phyloP scores from a whole-genome alignment of 2,329 filamentous ascomycete species.

The Diplodia corticola region DNA sequence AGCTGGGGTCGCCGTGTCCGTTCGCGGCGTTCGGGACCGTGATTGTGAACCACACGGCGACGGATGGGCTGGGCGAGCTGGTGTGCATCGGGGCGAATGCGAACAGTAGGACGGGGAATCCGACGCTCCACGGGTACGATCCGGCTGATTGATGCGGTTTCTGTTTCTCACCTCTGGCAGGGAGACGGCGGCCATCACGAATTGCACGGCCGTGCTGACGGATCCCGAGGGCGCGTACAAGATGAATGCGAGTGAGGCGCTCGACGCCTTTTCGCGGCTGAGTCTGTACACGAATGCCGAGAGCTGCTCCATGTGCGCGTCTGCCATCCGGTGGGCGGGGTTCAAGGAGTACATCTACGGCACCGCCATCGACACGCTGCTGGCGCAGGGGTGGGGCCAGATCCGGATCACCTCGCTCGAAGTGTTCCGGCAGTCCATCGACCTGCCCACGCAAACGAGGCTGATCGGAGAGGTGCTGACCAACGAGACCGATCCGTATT shows the following conservation, averaged over 20 bases:
- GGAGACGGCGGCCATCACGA: slow-evolving; percentile 57
- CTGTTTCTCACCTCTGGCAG: slow-evolving; percentile 33
- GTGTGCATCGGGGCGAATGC: slow-evolving; percentile 55
- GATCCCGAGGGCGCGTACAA: slow-evolving; percentile 49
- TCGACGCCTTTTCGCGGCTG: slow-evolving; percentile 50
- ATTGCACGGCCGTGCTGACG: slow-evolving; percentile 53
- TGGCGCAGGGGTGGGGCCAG: slow-evolving; percentile 53
- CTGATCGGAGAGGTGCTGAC: slow-evolving; percentile 50
- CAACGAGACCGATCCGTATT: slow-evolving; percentile 57
- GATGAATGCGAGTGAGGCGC: slow-evolving; percentile 43
- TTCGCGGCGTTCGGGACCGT: slow-evolving; percentile 56
- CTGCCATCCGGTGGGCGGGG: slow-evolving; percentile 57
- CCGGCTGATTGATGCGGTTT: neutral
- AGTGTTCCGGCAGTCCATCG: slow-evolving; percentile 48
- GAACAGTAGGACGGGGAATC: slow-evolving; percentile 50
- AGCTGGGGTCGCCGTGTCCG: slow-evolving; percentile 50
- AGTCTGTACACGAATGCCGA: slow-evolving; percentile 60
- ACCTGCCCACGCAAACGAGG: slow-evolving; percentile 39
- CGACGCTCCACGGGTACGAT: slow-evolving; percentile 53
- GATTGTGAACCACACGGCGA: slow-evolving; percentile 56
- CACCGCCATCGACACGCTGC: slow-evolving; percentile 50
- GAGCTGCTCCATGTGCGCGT: slow-evolving; percentile 60
- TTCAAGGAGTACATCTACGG: slow-evolving; percentile 59
- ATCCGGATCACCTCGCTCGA: slow-evolving; percentile 51
- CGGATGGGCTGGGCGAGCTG: slow-evolving; percentile 43